phyloP scores from a whole-genome alignment of 1,284 basidiomycete genomes.

The Papiliotrema terrestris region DNA sequence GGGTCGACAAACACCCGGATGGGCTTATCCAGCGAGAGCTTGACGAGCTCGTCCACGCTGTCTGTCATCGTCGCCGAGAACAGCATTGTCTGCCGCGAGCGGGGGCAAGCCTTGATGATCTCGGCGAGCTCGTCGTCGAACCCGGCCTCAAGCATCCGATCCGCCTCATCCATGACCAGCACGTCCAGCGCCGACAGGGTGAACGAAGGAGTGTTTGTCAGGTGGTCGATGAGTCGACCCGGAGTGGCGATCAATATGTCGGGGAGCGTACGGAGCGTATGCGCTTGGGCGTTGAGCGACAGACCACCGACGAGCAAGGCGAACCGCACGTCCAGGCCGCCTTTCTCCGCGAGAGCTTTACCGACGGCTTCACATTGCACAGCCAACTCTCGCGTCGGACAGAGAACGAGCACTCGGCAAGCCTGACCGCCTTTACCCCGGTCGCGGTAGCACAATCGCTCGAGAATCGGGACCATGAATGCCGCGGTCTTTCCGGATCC shows the following conservation, averaged over 20 bases:
- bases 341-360: constrained; percentile 64
- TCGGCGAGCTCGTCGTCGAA: constrained; percentile 94
- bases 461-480: constrained; percentile 89
- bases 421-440: constrained; percentile 73
- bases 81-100: constrained; percentile 91
- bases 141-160: constrained; percentile 95
- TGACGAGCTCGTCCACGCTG: constrained; percentile 86
- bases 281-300: constrained; percentile 86
- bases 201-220: constrained; percentile 92
- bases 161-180: constrained; percentile 93
- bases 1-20: constrained; percentile 94
- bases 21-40: constrained; percentile 85
- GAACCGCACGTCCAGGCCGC: constrained; percentile 83
- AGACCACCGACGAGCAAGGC: constrained; percentile 90
- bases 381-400: constrained; percentile 89
- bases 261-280: constrained; percentile 74
- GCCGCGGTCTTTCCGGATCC: constrained; percentile 97
- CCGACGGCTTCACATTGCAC: constrained; percentile 93
- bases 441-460: constrained; percentile 84
- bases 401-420: constrained; percentile 89
- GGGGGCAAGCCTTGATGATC: constrained; percentile 85
- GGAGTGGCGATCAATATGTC: constrained; percentile 94
- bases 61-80: constrained; percentile 99
- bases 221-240: constrained; percentile 92
- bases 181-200: constrained; percentile 90